phyloP scores from a whole-genome alignment of 2,329 filamentous ascomycete species.

The Pleomassaria siparia region DNA sequence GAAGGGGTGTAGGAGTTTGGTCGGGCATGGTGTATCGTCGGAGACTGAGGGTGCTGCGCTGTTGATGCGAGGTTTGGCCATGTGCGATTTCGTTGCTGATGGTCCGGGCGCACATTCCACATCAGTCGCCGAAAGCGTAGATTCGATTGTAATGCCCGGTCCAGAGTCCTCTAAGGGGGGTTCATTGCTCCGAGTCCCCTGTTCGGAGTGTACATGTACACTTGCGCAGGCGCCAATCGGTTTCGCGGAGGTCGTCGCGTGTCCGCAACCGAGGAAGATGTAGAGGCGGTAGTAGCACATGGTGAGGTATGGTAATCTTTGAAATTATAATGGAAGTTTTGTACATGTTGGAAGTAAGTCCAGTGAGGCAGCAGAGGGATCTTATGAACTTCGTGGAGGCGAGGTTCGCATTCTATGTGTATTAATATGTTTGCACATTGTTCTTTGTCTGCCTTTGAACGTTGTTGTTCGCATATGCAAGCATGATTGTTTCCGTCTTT shows the following conservation, averaged over 20 bases:
- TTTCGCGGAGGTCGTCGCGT: constrained; percentile 36
- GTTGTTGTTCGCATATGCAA: too few species aligned
- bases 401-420: background rate
- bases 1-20: constrained; percentile 34
- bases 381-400: background rate
- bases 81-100: background rate
- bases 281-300: constrained; percentile 50
- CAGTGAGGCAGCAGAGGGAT: background rate
- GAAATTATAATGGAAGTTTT: background rate
- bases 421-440: too few species aligned
- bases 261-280: constrained; percentile 48
- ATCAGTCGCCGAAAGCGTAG: background rate
- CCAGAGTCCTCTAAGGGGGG: background rate
- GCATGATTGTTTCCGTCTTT: too few species aligned
- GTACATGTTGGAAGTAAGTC: background rate
- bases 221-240: constrained; percentile 41
- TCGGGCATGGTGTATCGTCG: background rate
- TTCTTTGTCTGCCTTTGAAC: constrained; percentile 6
- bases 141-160: background rate
- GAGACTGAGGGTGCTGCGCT: too few species aligned
- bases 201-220: too few species aligned
- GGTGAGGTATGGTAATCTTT: background rate
- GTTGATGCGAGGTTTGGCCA: background rate
- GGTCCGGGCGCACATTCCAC: constrained; percentile 1
- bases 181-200: too few species aligned